These are phyloP conservation scores for Solanum chiquidenum DNA, from an alignment of 257 asterid species.

Conservation along the genomic window DNA sequence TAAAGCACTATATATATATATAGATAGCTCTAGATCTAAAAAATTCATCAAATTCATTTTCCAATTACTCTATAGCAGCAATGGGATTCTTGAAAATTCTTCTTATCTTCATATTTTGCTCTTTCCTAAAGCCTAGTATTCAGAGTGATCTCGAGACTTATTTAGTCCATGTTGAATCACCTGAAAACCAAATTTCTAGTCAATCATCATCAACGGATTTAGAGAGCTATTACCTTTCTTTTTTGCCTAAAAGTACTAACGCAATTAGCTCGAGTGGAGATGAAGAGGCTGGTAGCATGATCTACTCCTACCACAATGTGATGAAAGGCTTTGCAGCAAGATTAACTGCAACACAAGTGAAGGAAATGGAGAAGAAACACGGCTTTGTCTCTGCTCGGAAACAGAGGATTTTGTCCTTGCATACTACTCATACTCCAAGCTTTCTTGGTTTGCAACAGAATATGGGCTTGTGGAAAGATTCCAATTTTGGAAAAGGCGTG, in stretches of 20 bases:
- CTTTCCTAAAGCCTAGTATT: not conserved
- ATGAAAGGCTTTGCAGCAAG: conserved; percentile 42
- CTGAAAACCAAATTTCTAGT: not conserved
- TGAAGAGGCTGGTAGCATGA: not conserved
- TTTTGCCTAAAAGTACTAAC: conserved; percentile 8
- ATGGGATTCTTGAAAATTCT: not conserved
- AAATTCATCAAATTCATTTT: not conserved
- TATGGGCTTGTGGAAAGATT: conserved; percentile 34
- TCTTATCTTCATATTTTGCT: not conserved
- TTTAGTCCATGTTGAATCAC: conserved; percentile 26
- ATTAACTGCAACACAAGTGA: conserved; percentile 21
- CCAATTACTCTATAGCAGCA: not conserved
- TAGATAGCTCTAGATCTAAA: not conserved
- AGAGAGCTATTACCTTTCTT: conserved; percentile 26
- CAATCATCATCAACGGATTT: not conserved
- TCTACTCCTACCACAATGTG: conserved; percentile 26
- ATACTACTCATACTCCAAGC: conserved; percentile 35
- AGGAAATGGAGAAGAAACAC: conserved; percentile 14
- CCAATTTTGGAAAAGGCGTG: conserved; percentile 39
- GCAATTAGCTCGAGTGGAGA: not conserved
- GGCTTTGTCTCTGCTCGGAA: conserved; percentile 30
- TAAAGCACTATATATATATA: not conserved
- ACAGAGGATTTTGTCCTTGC: conserved; percentile 10
- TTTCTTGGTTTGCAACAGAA: conserved; percentile 38
- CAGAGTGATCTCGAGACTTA: conserved; percentile 14